phyloP scores from a whole-genome alignment of 169 alveolate species.

The Cryptosporidium sp. region DNA sequence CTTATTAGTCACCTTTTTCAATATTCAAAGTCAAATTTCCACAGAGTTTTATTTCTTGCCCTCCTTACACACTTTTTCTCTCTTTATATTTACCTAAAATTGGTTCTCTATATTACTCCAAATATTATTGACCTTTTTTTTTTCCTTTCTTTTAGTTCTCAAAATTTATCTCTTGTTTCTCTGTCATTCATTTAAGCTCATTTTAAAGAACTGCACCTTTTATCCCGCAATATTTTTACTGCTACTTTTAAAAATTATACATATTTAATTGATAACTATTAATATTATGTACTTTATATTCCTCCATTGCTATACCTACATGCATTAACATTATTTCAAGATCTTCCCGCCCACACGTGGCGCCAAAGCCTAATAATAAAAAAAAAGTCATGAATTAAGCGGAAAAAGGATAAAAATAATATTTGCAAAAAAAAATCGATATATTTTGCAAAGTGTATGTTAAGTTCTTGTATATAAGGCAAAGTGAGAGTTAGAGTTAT shows the following conservation, averaged over 20 bases:
- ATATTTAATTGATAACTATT: not conserved
- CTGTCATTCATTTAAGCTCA: not conserved
- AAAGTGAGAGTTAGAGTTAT: too few species aligned
- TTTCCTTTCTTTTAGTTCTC: not conserved
- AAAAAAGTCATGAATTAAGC: not conserved
- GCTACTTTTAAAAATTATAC: not conserved
- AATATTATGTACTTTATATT: not conserved
- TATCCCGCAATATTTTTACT: not conserved
- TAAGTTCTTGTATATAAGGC: not conserved
- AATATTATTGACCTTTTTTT: too few species aligned
- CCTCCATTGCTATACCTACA: not conserved
- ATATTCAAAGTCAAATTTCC: not conserved
- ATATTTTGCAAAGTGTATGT: not conserved
- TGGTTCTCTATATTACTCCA: too few species aligned
- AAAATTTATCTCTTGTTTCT: not conserved
- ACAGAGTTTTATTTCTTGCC: too few species aligned
- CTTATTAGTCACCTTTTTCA: too few species aligned
- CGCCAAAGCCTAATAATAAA: not conserved
- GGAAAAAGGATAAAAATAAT: not conserved
- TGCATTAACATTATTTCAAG: not conserved
- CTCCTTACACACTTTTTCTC: too few species aligned
- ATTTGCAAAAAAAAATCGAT: not conserved
- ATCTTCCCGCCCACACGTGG: constrained; percentile 23
- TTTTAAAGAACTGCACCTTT: not conserved
- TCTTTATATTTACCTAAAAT: too few species aligned